Evolutionary conservation across 495 filamentous ascomycete genomes (phyloP), one percentile per base, ranked within the genome.

Genomic region (Podospora anserina): DNA sequence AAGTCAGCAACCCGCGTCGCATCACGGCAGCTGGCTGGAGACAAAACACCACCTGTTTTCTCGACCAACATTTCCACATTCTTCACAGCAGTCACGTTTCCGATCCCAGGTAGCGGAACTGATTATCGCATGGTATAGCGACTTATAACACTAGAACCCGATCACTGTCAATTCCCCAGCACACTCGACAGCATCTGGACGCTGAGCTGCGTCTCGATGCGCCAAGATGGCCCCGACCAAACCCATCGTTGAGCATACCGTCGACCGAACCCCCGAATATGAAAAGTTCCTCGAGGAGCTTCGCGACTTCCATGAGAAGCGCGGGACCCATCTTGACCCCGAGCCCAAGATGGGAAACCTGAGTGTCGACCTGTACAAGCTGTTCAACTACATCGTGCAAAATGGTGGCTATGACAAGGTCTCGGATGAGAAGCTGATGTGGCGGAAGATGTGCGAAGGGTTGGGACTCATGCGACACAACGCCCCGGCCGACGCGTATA

Each of bases 381-480:
- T 94, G 26, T 94, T 89, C 81, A 87, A 90, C 32, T 81, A 83
- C 57, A 90, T 94, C 16, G 82, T 87, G 55, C 82, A 85, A 3
- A 85, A 88, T 61, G 92, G 92, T 57, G 92, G 92, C 65, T 95
- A 95, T 75, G 92, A 95, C 78, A 88, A 87, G 69, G 86, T 93
- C 34, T 92, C 89, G 34, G 88, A 88, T 49, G 90, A 92, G 71
- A 92, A 92, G 80, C 82, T 92, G 34, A 89, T 88, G 64, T 95
- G 92, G 92, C 84, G 91, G 62, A 85, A 85, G 69, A 82, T 95
- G 54, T 90, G 88, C 7, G 80, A 85, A 16, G 87, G 89, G 58
- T 86, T 94, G 67, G 85, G 88, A 32, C 74, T 84, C 65, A 80
- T 81, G 70, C 80, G 83, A 28, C 83, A 85, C 65, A 90, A 90